Evolutionary conservation across 768 basidiomycete species (phyloP).

Genomic region (Mycena epipterygia): DNA sequence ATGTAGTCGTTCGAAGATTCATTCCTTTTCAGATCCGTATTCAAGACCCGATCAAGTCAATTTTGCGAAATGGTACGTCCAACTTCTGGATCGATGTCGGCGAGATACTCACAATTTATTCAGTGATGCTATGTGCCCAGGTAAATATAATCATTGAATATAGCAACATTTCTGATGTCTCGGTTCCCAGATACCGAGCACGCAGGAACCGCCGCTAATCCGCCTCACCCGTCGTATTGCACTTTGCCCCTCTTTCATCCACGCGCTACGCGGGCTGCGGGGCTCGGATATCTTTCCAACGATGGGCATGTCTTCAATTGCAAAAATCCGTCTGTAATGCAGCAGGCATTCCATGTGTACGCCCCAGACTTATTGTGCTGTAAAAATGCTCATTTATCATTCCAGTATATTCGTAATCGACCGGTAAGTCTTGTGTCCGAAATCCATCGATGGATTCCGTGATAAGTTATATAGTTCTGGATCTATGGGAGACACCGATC

Average conservation of each 20-base stretch:
- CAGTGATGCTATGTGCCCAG: constrained; percentile 63
- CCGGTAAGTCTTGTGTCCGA: constrained; percentile 45
- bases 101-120: neutral
- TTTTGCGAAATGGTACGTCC: constrained; percentile 61
- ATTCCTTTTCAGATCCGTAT: constrained; percentile 58
- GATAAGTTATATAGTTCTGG: constrained; percentile 50
- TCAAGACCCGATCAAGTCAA: constrained; percentile 62
- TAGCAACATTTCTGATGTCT: neutral
- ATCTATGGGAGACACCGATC: constrained; percentile 58
- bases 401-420: constrained; percentile 67
- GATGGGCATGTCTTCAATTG: constrained; percentile 67
- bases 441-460: neutral
- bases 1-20: neutral
- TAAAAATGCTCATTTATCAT: neutral
- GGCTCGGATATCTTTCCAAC: constrained; percentile 60
- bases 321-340: constrained; percentile 60
- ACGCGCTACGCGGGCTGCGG: constrained; percentile 43
- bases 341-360: constrained; percentile 68
- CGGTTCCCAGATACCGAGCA: constrained; percentile 61
- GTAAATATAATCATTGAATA: constrained; percentile 41
- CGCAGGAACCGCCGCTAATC: constrained; percentile 46
- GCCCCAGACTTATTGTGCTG: constrained; percentile 34
- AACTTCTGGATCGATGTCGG: neutral
- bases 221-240: constrained; percentile 62
- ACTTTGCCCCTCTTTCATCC: constrained; percentile 63